Evolutionary conservation across 2,329 filamentous ascomycete species (phyloP).

Genomic region (Xylaria sp.): DNA sequence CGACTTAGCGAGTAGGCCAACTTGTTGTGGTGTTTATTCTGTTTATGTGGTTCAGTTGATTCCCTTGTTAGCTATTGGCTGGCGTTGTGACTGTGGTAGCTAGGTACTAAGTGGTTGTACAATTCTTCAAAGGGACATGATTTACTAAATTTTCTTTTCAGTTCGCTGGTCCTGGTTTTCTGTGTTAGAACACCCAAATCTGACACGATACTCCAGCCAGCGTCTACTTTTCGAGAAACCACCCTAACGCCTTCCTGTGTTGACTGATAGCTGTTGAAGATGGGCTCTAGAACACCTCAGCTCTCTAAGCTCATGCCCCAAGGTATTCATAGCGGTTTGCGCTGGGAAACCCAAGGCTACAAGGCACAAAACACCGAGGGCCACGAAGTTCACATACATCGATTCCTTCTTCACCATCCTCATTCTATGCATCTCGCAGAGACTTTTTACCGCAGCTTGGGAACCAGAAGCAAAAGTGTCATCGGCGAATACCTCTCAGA

Average conservation of each 20-base stretch:
- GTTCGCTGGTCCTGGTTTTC: too few species aligned
- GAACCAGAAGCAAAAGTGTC: background rate
- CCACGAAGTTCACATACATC: background rate
- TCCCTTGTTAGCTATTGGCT: background rate
- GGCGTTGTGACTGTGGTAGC: background rate
- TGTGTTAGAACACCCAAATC: too few species aligned
- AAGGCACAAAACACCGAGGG: background rate
- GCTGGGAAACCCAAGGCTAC: constrained; percentile 26
- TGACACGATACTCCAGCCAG: background rate
- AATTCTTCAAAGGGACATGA: too few species aligned
- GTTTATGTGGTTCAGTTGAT: background rate
- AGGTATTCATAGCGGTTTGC: constrained; percentile 10
- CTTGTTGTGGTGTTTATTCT: background rate
- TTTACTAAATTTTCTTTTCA: too few species aligned
- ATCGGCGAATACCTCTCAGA: constrained; percentile 17
- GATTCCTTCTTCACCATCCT: constrained; percentile 27
- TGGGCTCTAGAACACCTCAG: background rate
- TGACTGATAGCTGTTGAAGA: background rate
- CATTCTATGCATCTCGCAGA: constrained; percentile 31
- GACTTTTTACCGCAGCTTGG: constrained; percentile 14
- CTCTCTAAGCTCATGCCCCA: constrained; percentile 9
- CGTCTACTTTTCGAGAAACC: background rate
- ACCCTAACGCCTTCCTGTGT: background rate
- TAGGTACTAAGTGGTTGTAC: background rate
- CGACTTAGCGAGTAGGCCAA: constrained; percentile 4